phyloP scores from a whole-genome alignment of 2,329 filamentous ascomycete species.

The Botryotinia globosa region DNA sequence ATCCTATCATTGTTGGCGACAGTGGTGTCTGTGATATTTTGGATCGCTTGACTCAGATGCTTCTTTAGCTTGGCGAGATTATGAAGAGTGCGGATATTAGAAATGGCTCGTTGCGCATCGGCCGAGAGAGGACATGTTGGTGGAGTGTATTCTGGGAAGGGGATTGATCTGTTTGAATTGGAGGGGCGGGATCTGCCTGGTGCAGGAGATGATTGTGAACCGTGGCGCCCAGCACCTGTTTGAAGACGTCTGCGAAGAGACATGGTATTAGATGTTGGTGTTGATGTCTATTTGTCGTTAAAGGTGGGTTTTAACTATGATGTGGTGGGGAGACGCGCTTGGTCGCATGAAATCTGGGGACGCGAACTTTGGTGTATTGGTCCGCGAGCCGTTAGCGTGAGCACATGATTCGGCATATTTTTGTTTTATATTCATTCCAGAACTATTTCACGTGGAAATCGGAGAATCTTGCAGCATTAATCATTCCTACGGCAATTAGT shows the following conservation, averaged over 20 bases:
- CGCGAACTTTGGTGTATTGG: not conserved
- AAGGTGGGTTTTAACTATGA: not conserved
- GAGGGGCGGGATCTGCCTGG: constrained; percentile 22
- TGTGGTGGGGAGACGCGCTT: constrained; percentile 11
- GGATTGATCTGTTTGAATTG: constrained; percentile 25
- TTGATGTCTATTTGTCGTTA: not conserved
- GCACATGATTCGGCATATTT: not conserved
- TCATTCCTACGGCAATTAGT: not conserved
- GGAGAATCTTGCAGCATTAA: not conserved
- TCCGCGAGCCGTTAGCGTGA: not conserved
- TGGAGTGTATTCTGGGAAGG: constrained; percentile 51
- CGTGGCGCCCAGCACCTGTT: constrained; percentile 22
- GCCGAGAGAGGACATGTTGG: constrained; percentile 51
- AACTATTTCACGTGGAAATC: not conserved
- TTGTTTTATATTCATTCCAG: not conserved
- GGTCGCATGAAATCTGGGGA: constrained; percentile 1
- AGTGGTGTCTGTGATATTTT: constrained; percentile 48
- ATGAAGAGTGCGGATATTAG: constrained; percentile 43
- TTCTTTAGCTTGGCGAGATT: constrained; percentile 46
- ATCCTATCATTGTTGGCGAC: constrained; percentile 56
- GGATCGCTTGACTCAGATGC: constrained; percentile 47
- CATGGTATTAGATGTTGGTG: constrained; percentile 22
- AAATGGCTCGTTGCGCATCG: constrained; percentile 46
- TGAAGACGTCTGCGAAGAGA: constrained; percentile 29
- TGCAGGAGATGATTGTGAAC: constrained; percentile 27